These are phyloP conservation scores for Boletus mariae DNA, from an alignment of 1,284 basidiomycete species.

Conservation along the genomic window DNA sequence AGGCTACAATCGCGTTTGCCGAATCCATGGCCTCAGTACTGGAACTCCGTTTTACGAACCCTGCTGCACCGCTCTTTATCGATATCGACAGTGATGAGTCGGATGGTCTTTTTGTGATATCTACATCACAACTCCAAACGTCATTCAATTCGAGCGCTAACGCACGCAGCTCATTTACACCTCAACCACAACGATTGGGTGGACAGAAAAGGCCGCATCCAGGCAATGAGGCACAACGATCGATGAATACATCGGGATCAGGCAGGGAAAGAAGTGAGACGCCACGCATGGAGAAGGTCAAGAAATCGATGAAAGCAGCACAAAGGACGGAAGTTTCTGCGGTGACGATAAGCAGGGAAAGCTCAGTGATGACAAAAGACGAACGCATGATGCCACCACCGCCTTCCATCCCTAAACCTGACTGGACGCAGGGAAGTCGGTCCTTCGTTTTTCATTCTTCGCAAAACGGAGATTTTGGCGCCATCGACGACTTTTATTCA, in stretches of 20 bases:
- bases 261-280: conserved; percentile 31
- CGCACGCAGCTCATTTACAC: conserved; percentile 20
- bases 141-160: conserved; percentile 22
- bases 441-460: conserved; percentile 14
- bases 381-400: conserved; percentile 32
- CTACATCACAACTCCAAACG: conserved; percentile 57
- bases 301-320: conserved; percentile 58
- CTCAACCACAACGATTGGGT: conserved; percentile 31
- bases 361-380: conserved; percentile 14
- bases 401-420: conserved; percentile 16
- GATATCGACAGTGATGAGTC: conserved; percentile 62
- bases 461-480: conserved; percentile 17
- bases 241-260: conserved; percentile 28
- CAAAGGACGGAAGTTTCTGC: conserved; percentile 42
- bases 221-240: conserved; percentile 29
- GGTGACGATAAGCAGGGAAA: conserved; percentile 14
- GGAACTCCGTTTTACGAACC: conserved; percentile 70
- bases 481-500: conserved; percentile 8
- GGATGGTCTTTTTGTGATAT: conserved; percentile 68
- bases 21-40: conserved; percentile 62
- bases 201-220: conserved; percentile 36
- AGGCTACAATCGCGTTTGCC: conserved; percentile 76
- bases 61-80: conserved; percentile 68
- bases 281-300: conserved; percentile 36
- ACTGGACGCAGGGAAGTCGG: conserved; percentile 10